Percentiles rank a stretch among this genome's conserved stretches.
Conservation (phyloP, 108 stramenopile genomes). For the Schizochytrium sp. region DNA sequence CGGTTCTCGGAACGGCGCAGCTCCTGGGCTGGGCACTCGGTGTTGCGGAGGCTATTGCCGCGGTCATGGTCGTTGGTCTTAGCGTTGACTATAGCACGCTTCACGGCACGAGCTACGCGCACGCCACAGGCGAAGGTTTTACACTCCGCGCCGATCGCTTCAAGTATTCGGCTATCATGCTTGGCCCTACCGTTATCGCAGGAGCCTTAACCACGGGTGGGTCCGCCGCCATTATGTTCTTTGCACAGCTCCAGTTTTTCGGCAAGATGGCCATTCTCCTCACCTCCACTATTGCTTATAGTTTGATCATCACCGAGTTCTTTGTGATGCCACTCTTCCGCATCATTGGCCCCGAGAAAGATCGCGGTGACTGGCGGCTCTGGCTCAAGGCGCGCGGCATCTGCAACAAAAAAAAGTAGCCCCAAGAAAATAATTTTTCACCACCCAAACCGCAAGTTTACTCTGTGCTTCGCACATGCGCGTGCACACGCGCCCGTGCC, state of each 20-base stretch:
- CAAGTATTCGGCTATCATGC: neutral
- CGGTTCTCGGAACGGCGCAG: slow-evolving; percentile 17
- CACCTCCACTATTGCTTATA: slow-evolving; percentile 21
- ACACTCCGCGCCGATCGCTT: neutral
- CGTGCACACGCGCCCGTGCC: no score
- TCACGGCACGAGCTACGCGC: slow-evolving; percentile 21
- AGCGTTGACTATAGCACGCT: slow-evolving; percentile 32
- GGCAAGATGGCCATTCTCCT: slow-evolving; percentile 30
- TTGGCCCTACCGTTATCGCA: slow-evolving; percentile 23
- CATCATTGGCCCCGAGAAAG: slow-evolving; percentile 16
- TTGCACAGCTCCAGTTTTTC: slow-evolving; percentile 25
- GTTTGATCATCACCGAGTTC: neutral
- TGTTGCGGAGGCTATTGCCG: slow-evolving; percentile 24
- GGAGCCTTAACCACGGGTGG: slow-evolving; percentile 33
- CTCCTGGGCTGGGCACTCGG: slow-evolving; percentile 28
- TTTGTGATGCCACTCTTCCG: slow-evolving; percentile 29
- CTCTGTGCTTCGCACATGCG: no score
- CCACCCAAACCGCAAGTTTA: no score
- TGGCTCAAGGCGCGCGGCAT: neutral
- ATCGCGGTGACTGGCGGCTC: neutral
- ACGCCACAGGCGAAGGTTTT: neutral
- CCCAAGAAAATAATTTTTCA: neutral
- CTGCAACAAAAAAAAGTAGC: neutral
- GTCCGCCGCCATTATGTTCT: slow-evolving; percentile 19
- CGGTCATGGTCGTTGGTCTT: slow-evolving; percentile 34